Base-by-base conservation (phyloP, 1,284 basidiomycete genomes). In the Earliella scabrosa region DNA sequence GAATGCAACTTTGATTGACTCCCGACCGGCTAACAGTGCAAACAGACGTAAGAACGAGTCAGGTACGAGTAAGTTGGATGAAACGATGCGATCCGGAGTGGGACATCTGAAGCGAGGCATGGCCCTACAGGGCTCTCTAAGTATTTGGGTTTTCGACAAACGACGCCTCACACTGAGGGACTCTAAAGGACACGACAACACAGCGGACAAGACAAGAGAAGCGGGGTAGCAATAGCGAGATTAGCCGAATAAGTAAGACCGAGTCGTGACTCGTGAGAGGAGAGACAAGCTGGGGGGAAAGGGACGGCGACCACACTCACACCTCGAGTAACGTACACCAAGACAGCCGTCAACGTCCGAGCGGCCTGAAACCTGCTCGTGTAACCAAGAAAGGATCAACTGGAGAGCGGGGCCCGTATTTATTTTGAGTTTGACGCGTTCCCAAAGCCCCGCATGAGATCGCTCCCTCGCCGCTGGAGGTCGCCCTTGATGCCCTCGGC, bases 361-460 rank as follows among this genome's bases (percentile, higher is more conserved):
- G 6, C 29, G 29, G 29, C 7, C 7, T 31, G 29, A 31, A n/a
- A 31, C 29, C 29, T 13, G 29, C 29, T 31, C 29, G 29, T 31
- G 13, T 31, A 31, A 31, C 29, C 29, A 31, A 31, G 29, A 31
- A n/a, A n/a, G n/a, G n/a, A n/a, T n/a, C 13, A 31, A 31, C 29
- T 31, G 29, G 29, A 31, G 29, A 13, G 44, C 45, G 36, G 5
- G 39, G 8, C 23, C 10, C 2, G 11, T n/a, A n/a, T 72, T 41
- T 69, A 59, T 74, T 60, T 60, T 50, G 58, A 53, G 39, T 57
- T 59, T 27, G 54, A 32, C 24, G 60, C 72, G 34, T 72, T 71
- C 45, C 76, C 73, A 45, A 74, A 85, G 45, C 81, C 77, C 65
- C 6, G 6, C 7, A 83, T 77, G 40, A 82, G 68, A 45, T 77